Conservation (phyloP, 495 filamentous ascomycete genomes). For the Xylaria scruposa region DNA sequence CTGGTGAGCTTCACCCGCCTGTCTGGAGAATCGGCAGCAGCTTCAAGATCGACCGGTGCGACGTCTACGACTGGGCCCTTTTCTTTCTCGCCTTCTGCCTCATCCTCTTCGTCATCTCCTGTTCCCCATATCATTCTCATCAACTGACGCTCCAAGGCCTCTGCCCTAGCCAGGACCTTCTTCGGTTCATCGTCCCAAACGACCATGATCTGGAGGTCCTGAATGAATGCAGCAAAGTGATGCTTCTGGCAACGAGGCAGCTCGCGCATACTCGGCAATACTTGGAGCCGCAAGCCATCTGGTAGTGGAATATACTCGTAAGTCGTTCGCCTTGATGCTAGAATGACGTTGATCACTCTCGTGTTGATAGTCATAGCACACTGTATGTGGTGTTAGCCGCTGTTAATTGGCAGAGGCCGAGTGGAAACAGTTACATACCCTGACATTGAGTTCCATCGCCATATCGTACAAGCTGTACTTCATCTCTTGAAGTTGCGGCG, state of each 20-base stretch:
- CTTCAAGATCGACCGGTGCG: conserved; percentile 47
- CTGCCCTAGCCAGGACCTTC: conserved; percentile 57
- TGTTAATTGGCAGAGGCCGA: conserved; percentile 18
- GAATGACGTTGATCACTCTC: conserved; percentile 61
- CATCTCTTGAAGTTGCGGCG: conserved; percentile 57
- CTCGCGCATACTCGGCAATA: conserved; percentile 60
- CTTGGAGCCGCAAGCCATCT: conserved; percentile 64
- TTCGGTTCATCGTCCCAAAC: conserved; percentile 73
- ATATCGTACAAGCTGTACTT: conserved; percentile 57
- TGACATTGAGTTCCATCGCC: conserved; percentile 63
- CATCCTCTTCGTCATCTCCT: conserved; percentile 48
- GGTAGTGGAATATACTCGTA: conserved; percentile 60
- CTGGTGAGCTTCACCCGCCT: conserved; percentile 59
- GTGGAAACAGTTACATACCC: conserved; percentile 29
- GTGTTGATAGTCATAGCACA: conserved; percentile 67
- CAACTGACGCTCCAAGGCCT: conserved; percentile 56
- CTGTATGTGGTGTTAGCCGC: conserved; percentile 37
- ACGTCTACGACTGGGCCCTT: conserved; percentile 41
- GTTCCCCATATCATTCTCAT: conserved; percentile 63
- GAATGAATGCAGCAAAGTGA: conserved; percentile 72
- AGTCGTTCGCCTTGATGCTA: conserved; percentile 49
- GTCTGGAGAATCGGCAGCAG: conserved; percentile 42
- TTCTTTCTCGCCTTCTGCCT: conserved; percentile 50
- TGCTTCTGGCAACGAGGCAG: conserved; percentile 66
- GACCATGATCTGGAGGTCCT: conserved; percentile 60